phyloP scores from a whole-genome alignment of 1,139 yeast species.

The Casaregolazyma lundiana region DNA sequence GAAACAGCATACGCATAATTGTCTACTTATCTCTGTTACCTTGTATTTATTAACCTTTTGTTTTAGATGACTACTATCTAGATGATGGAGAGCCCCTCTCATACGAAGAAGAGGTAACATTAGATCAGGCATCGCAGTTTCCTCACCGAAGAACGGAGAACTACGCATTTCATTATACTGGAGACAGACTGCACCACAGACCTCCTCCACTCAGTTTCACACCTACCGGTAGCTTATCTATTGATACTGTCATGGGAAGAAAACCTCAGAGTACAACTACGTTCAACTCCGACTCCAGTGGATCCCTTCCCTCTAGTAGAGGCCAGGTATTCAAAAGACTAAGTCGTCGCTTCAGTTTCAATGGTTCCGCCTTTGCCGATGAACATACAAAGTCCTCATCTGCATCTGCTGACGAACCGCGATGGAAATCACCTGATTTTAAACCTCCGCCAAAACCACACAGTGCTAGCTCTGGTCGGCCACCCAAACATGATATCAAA shows the following conservation, averaged over 20 bases:
- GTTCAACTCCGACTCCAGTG: neutral
- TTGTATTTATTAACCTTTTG: neutral
- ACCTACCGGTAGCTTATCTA: slow-evolving; percentile 19
- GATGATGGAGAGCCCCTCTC: slow-evolving; percentile 23
- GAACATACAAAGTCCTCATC: neutral
- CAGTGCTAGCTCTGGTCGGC: neutral
- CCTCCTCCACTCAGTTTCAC: slow-evolving; percentile 15
- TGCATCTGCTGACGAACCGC: neutral
- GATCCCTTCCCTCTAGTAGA: slow-evolving; percentile 4
- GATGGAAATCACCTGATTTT: neutral
- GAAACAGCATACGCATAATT: no score
- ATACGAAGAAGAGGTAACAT: slow-evolving; percentile 23
- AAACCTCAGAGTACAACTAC: neutral
- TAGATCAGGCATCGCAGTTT: slow-evolving; percentile 21
- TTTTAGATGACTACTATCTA: slow-evolving; percentile 7
- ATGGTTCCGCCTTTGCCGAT: neutral
- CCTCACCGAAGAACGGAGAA: slow-evolving; percentile 19
- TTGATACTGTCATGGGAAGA: slow-evolving; percentile 12
- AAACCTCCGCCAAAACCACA: neutral
- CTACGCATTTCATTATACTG: slow-evolving; percentile 14
- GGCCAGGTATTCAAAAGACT: slow-evolving; percentile 5
- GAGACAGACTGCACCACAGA: neutral
- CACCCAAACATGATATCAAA: neutral
- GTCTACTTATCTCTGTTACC: no score
- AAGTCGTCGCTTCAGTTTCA: slow-evolving; percentile 8